A percentile compares a stretch with the other conserved stretches of the same genome.
These are phyloP conservation scores for Sugiyamaella novakii DNA, from an alignment of 1,139 yeast genomes.

Conservation along the genomic window DNA sequence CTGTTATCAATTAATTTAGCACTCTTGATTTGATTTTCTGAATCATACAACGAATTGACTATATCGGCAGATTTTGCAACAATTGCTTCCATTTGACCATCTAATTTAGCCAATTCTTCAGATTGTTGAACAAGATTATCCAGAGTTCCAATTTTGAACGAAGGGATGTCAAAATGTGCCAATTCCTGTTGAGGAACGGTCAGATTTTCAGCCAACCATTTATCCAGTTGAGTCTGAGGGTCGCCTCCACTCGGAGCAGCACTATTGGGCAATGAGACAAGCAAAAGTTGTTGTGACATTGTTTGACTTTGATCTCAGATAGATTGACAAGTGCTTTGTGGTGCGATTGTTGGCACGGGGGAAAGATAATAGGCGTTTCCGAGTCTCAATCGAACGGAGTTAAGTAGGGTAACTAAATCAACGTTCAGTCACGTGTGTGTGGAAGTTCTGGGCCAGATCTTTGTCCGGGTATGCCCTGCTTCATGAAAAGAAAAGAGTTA, in stretches of 20 bases:
- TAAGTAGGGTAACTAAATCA: slow-evolving; percentile 8
- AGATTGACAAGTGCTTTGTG: background rate
- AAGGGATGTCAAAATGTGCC: slow-evolving; percentile 66
- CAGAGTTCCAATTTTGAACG: slow-evolving; percentile 90
- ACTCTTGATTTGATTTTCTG: slow-evolving; percentile 45
- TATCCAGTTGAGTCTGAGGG: slow-evolving; percentile 44
- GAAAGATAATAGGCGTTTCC: slow-evolving; percentile 13
- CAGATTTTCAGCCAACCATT: slow-evolving; percentile 43
- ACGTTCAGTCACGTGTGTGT: slow-evolving; percentile 5
- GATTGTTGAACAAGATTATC: slow-evolving; percentile 89
- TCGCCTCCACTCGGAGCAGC: slow-evolving; percentile 52
- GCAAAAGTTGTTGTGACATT: slow-evolving; percentile 16
- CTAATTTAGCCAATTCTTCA: slow-evolving; percentile 84
- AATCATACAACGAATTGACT: slow-evolving; percentile 55
- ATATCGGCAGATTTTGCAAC: slow-evolving; percentile 78
- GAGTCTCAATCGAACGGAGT: too few species aligned
- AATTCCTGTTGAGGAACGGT: slow-evolving; percentile 27
- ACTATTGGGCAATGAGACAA: slow-evolving; percentile 52
- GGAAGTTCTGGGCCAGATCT: too few species aligned
- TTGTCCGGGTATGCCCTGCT: too few species aligned
- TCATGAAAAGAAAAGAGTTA: too few species aligned
- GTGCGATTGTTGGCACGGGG: background rate
- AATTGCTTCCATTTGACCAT: slow-evolving; percentile 68
- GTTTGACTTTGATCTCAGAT: background rate
- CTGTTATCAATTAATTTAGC: slow-evolving; percentile 55